Base-by-base conservation (phyloP, 495 filamentous ascomycete species). In the Letharia columbiana region DNA sequence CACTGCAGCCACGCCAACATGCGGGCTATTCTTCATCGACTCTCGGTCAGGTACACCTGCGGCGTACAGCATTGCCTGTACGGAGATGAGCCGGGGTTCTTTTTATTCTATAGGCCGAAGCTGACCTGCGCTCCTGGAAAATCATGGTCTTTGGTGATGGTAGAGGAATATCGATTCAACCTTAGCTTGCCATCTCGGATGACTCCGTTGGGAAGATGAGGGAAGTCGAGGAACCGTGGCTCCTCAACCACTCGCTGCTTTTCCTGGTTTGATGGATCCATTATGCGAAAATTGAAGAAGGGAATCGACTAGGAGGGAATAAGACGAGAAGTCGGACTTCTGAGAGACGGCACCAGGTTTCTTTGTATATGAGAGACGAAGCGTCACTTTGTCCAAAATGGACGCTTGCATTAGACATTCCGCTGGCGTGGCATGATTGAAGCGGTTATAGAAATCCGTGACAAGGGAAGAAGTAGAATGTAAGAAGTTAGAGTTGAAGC, bases 61-160 rank as follows among this genome's bases (percentile, higher is more conserved):
- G 9, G 90, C 92, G 77, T 94, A 97, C 4, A 97, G 83, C 94
- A 98, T 98, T 67, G 93, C 93, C 87, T 95, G 68, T 60, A 56
- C 35, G 41, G 31, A 18, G 20, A 50, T 65, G n/a, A 64, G 58
- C 56, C 13, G 12, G 31, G 15, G 40, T 37, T 9, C 11, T 7
- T 31, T 23, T n/a, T 35, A 3, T 56, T 62, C 67, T 62, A 28
- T 44, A 64, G 70, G 45, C 62, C 61, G 61, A 50, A n/a, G 56
- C 79, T 41, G 73, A 91, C 91, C 83, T 94, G 89, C 44, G 94
- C 92, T 3, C 91, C 94, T 5, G 94, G 94, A 72, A 89, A 98
- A 72, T 97, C 92, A 87, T 97, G 91, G 31, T 82, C 90, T 67
- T 80, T 84, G 54, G 89, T 92, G 66, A 91, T 75, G n/a, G 82